A percentile compares a stretch with the other conserved stretches of the same genome.
These are phyloP conservation scores for Clavispora phyllophila DNA, from an alignment of 805 yeast species.

Conservation along the genomic window DNA sequence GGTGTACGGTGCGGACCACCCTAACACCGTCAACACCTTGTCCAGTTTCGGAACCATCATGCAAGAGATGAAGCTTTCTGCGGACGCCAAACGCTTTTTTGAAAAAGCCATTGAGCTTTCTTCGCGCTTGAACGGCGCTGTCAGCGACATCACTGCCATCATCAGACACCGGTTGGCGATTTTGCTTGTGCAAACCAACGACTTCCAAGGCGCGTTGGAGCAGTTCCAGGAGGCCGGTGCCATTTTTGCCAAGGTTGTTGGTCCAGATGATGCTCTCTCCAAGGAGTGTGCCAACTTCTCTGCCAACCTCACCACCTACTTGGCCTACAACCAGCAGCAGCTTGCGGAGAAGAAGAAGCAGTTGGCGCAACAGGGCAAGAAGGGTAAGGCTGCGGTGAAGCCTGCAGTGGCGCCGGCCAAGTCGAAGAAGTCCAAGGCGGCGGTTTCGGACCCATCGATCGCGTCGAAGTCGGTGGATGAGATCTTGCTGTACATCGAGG, in stretches of 20 bases:
- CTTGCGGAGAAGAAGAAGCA: constrained; percentile 27
- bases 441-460: constrained; percentile 44
- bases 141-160: constrained; percentile 58
- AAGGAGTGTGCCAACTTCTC: constrained; percentile 65
- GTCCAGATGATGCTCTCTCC: constrained; percentile 64
- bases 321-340: constrained; percentile 41
- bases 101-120: constrained; percentile 50
- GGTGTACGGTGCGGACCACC: constrained; percentile 61
- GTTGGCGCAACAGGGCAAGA: constrained; percentile 14
- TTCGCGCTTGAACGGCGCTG: constrained; percentile 47
- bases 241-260: constrained; percentile 53
- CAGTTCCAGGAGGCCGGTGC: constrained; percentile 52
- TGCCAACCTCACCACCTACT: constrained; percentile 47
- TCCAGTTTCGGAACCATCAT: constrained; percentile 58
- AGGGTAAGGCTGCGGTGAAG: constrained; percentile 16
- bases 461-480: constrained; percentile 69
- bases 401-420: constrained; percentile 5
- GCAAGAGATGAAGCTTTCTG: constrained; percentile 44
- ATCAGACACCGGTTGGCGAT: constrained; percentile 58
- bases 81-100: constrained; percentile 50
- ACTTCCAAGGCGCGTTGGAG: constrained; percentile 52
- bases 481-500: constrained; percentile 66
- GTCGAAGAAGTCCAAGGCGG: constrained; percentile 11
- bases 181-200: constrained; percentile 46
- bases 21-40: constrained; percentile 61